Conservation (phyloP, 164 flowering plant species). For the Pachysandra terminalis region DNA sequence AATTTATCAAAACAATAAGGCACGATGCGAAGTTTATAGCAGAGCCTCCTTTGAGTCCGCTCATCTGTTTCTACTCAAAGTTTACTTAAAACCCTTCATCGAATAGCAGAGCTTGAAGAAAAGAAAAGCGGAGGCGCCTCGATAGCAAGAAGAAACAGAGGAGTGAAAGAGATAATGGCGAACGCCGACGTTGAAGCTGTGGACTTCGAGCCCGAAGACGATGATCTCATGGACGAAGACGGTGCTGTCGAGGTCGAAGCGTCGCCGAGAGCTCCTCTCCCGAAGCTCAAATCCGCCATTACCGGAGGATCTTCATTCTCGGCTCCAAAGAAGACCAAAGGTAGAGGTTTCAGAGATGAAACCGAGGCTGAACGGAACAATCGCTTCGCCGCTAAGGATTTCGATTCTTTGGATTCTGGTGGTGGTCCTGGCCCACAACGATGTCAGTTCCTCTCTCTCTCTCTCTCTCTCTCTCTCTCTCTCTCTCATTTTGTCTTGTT, state of each 20-base stretch:
- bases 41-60: too few relatives aligned
- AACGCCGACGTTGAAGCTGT: conserved; percentile 68
- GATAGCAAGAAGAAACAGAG: conserved; percentile 4
- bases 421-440: conserved; percentile 84
- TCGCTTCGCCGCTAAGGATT: conserved; percentile 61
- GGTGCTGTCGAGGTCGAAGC: conserved; percentile 55
- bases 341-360: conserved; percentile 82
- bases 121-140: too few relatives aligned
- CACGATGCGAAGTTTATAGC: too few relatives aligned
- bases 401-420: conserved; percentile 70
- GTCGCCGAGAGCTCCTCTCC: conserved; percentile 42
- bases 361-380: conserved; percentile 49
- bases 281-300: conserved; percentile 78
- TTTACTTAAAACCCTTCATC: too few relatives aligned
- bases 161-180: conserved; percentile 43
- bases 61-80: too few relatives aligned
- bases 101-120: too few relatives aligned
- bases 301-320: conserved; percentile 49
- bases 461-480: conserved; percentile 5
- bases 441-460: conserved; percentile 43
- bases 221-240: conserved; percentile 94
- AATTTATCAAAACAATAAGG: too few relatives aligned
- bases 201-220: conserved; percentile 92
- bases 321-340: conserved; percentile 74
- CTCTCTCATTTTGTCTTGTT: neutral